Evolutionary conservation across 2,329 filamentous ascomycete genomes (phyloP).

Genomic region (Calonectria montana): DNA sequence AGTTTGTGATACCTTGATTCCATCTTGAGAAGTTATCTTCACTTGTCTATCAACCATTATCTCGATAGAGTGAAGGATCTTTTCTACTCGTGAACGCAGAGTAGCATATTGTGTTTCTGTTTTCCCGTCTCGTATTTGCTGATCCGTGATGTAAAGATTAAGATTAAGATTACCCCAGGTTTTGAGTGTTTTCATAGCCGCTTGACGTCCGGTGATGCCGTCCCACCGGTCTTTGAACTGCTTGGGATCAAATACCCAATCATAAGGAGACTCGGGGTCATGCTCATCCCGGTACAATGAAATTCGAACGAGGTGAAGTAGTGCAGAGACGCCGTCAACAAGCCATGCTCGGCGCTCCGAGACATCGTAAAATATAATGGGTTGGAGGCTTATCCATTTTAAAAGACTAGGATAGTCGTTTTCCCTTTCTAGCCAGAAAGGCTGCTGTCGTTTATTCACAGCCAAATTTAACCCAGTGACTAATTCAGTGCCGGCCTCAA

Average conservation of each 20-base stretch:
- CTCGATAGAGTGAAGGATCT: neutral
- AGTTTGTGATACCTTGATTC: neutral
- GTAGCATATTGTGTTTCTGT: neutral
- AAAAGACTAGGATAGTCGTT: constrained; percentile 24
- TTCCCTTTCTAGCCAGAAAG: constrained; percentile 24
- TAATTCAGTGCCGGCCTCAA: constrained; percentile 15
- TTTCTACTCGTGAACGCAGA: neutral
- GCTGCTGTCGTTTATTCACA: constrained; percentile 21
- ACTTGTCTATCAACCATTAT: neutral
- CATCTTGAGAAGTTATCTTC: neutral
- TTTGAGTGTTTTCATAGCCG: neutral
- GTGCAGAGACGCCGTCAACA: constrained; percentile 23
- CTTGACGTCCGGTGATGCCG: neutral
- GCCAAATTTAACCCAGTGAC: constrained; percentile 11
- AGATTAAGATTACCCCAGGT: neutral
- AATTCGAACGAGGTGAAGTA: constrained; percentile 27
- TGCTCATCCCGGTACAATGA: constrained; percentile 13
- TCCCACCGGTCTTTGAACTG: neutral
- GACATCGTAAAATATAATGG: constrained; percentile 19
- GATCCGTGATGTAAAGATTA: neutral
- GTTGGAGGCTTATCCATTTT: constrained; percentile 21
- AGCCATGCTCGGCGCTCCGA: constrained; percentile 20
- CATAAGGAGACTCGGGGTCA: constrained; percentile 24
- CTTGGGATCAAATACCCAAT: constrained; percentile 22
- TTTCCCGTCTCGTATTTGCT: neutral